Evolutionary conservation across 768 basidiomycete genomes (phyloP).

Genomic region (Russula griseocarnosa): DNA sequence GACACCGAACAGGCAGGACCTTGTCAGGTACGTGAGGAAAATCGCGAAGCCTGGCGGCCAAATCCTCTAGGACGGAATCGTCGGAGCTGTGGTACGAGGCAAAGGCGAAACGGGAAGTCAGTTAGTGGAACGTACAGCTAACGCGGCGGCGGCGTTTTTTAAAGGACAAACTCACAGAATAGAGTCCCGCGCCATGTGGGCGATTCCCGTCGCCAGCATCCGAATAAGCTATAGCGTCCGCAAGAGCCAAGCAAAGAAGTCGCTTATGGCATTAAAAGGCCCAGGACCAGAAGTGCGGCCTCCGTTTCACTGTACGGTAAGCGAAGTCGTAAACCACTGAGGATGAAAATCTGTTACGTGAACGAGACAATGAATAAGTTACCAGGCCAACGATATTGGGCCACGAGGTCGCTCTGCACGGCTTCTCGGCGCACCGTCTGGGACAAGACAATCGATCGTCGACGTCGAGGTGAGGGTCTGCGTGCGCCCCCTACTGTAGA

Average conservation of each 20-base stretch:
- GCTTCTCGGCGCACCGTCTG: neutral
- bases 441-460: neutral
- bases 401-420: no score
- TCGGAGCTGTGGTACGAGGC: slow-evolving; percentile 9
- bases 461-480: neutral
- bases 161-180: neutral
- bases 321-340: neutral
- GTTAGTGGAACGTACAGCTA: neutral
- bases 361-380: neutral
- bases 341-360: neutral
- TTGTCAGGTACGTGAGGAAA: slow-evolving; percentile 12
- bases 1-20: no score
- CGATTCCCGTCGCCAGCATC: neutral
- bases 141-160: no score
- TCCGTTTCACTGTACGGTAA: neutral
- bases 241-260: neutral
- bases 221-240: slow-evolving; percentile 4
- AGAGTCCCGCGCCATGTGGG: neutral
- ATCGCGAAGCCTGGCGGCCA: slow-evolving; percentile 9
- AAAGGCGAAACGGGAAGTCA: neutral
- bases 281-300: neutral
- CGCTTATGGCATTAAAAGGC: neutral
- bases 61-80: slow-evolving; percentile 12
- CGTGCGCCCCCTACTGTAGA: neutral
- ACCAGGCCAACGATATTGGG: slow-evolving; percentile 12